A percentile compares a stretch with the other conserved stretches of the same genome.
Evolutionary conservation across 805 yeast genomes (phyloP).

Genomic region (Pichia nanzhaoensis): DNA sequence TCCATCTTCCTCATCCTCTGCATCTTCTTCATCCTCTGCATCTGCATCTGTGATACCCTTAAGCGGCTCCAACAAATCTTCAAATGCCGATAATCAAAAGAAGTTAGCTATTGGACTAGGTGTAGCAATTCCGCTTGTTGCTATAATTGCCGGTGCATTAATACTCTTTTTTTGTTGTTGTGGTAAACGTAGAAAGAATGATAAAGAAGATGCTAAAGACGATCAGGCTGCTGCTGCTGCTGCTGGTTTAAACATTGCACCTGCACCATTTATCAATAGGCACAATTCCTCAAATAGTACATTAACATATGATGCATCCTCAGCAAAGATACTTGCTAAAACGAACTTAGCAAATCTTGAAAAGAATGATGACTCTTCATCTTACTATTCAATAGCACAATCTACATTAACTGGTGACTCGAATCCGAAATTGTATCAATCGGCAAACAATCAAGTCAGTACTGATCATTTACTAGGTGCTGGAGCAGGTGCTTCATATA

Average conservation of each 20-base stretch:
- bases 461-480: conserved; percentile 30
- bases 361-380: conserved; percentile 22
- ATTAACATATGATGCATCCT: conserved; percentile 1
- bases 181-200: conserved; percentile 35
- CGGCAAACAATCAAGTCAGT: conserved; percentile 27
- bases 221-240: not conserved
- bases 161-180: conserved; percentile 52
- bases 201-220: conserved; percentile 22
- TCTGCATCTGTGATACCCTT: conserved; percentile 20
- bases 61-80: conserved; percentile 11
- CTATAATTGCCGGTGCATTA: conserved; percentile 40
- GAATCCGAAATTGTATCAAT: conserved; percentile 7
- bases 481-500: not conserved
- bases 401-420: conserved; percentile 46
- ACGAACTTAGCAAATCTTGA: conserved; percentile 48
- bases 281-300: conserved; percentile 14
- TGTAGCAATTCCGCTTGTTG: conserved; percentile 67
- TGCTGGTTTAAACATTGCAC: no score
- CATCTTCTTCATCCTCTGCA: conserved; percentile 29
- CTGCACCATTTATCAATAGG: conserved; percentile 30
- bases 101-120: conserved; percentile 86
- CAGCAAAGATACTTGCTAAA: conserved; percentile 35
- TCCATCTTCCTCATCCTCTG: conserved; percentile 26
- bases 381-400: conserved; percentile 31
- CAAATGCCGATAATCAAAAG: conserved; percentile 24